phyloP scores from a whole-genome alignment of 2,329 filamentous ascomycete species.

The Colletotrichum limetticola region DNA sequence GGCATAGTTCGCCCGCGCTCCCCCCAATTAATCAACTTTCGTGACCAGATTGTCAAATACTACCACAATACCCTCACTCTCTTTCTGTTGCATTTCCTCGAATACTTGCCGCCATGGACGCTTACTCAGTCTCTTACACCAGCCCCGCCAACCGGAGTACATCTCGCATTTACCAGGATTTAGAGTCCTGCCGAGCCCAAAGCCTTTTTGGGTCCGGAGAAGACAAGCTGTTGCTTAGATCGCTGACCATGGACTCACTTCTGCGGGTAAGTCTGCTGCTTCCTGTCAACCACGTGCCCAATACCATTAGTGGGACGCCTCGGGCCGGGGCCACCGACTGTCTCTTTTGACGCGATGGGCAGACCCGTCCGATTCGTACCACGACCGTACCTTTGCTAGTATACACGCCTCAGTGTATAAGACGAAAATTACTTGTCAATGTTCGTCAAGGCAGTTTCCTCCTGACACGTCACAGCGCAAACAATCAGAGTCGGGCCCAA shows the following conservation, averaged over 20 bases:
- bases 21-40: not conserved
- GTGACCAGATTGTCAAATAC: constrained; percentile 6
- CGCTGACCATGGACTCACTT: constrained; percentile 45
- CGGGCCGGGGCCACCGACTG: constrained; percentile 11
- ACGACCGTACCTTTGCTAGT: constrained; percentile 10
- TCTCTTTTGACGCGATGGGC: constrained; percentile 20
- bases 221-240: constrained; percentile 41
- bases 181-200: constrained; percentile 53
- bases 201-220: constrained; percentile 46
- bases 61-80: not conserved
- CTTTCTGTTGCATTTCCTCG: not conserved
- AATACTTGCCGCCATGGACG: constrained; percentile 54
- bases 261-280: constrained; percentile 47
- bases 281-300: constrained; percentile 33
- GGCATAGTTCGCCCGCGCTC: constrained; percentile 21
- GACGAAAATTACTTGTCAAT: not conserved
- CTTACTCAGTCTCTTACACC: constrained; percentile 61
- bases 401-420: not conserved
- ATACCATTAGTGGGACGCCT: constrained; percentile 12
- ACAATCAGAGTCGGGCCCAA: constrained; percentile 38
- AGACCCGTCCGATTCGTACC: constrained; percentile 1
- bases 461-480: constrained; percentile 32
- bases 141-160: constrained; percentile 54
- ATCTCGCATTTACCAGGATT: constrained; percentile 62
- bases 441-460: constrained; percentile 7